Evolutionary conservation across 805 yeast genomes (phyloP).

Genomic region (Suhomyces emberorum): DNA sequence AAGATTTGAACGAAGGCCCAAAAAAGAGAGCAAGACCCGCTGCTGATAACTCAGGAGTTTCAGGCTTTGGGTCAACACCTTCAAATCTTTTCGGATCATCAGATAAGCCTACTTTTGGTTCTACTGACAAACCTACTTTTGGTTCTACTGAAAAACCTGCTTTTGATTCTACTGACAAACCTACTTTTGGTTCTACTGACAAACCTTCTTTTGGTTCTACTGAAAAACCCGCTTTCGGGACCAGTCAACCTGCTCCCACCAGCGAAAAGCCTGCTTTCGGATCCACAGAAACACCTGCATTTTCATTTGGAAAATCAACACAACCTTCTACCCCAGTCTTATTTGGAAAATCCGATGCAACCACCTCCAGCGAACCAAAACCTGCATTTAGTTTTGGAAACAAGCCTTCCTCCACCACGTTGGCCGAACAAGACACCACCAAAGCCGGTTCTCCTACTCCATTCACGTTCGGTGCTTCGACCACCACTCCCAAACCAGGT

Average conservation of each 20-base stretch:
- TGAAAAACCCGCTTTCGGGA: not conserved
- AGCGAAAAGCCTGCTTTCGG: slow-evolving; percentile 9
- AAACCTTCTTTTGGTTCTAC: not conserved
- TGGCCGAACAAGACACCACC: slow-evolving; percentile 1
- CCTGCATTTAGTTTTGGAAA: slow-evolving; percentile 11
- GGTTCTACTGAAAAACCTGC: too few species aligned
- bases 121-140: too few species aligned
- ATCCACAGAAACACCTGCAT: slow-evolving; percentile 6
- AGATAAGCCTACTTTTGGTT: too few species aligned
- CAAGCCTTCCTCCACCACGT: slow-evolving; percentile 7
- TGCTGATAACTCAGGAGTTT: not conserved
- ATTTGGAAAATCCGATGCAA: slow-evolving; percentile 1
- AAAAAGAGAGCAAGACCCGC: slow-evolving; percentile 1
- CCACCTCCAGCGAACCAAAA: not conserved
- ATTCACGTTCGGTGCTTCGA: slow-evolving; percentile 6
- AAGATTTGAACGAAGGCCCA: not conserved
- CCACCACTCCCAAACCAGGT: slow-evolving; percentile 5
- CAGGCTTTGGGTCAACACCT: slow-evolving; percentile 3
- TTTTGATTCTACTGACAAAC: too few species aligned
- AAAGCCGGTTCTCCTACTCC: slow-evolving; percentile 6
- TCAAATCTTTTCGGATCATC: too few species aligned
- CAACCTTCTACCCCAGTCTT: slow-evolving; percentile 2
- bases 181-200: not conserved
- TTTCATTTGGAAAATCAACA: slow-evolving; percentile 15
- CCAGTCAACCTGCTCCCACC: not conserved